These are phyloP conservation scores for Penicillium coffeae DNA, from an alignment of 495 filamentous ascomycete genomes.

Conservation along the genomic window DNA sequence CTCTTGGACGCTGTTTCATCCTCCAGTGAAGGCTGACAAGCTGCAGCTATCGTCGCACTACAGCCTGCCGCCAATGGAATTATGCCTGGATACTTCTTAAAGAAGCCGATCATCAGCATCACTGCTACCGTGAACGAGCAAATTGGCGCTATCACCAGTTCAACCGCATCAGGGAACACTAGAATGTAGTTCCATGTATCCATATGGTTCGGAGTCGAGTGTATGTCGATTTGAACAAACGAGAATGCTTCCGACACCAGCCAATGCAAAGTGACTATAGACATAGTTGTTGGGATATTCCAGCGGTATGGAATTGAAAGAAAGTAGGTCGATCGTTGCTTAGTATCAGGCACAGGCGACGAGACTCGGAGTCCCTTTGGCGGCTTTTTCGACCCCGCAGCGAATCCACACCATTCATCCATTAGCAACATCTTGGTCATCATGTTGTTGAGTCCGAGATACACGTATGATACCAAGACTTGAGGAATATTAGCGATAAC, in stretches of 20 bases:
- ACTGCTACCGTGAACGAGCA: neutral
- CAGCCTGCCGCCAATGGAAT: neutral
- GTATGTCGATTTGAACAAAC: conserved; percentile 2
- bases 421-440: conserved; percentile 33
- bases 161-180: neutral
- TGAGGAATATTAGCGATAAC: neutral
- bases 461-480: conserved; percentile 18
- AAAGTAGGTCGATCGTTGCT: conserved; percentile 9
- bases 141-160: neutral
- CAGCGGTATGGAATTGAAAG: conserved; percentile 10
- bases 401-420: conserved; percentile 23
- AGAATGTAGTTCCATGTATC: neutral
- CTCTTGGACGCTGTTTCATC: too few species aligned
- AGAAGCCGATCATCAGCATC: neutral
- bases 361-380: conserved; percentile 27
- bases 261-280: conserved; percentile 7
- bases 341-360: conserved; percentile 1
- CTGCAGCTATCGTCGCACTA: neutral
- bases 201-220: neutral
- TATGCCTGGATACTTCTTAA: neutral
- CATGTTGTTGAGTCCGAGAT: conserved; percentile 33
- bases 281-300: conserved; percentile 4
- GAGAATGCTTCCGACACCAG: conserved; percentile 8
- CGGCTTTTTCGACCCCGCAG: conserved; percentile 1
- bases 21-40: neutral